A percentile compares a stretch with the other conserved stretches of the same genome.
These are phyloP conservation scores for Nakazawaea wickerhamii DNA, from an alignment of 805 yeast species.

Conservation along the genomic window DNA sequence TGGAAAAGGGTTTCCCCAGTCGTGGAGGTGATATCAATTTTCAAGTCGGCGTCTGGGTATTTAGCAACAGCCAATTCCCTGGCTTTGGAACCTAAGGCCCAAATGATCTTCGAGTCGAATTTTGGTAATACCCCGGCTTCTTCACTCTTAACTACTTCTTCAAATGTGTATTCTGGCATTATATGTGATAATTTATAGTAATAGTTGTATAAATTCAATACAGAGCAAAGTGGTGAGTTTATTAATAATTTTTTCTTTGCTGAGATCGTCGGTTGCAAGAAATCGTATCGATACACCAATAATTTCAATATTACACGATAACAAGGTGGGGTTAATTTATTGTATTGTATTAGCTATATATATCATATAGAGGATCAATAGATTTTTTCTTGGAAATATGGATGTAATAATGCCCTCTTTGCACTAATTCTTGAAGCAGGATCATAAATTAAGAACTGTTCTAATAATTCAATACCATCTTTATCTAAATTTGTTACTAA, in stretches of 20 bases:
- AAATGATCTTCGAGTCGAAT: slow-evolving; percentile 34
- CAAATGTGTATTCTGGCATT: neutral
- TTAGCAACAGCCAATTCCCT: slow-evolving; percentile 27
- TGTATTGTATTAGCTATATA: too few species aligned
- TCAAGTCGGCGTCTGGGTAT: slow-evolving; percentile 27
- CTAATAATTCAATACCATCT: slow-evolving; percentile 80
- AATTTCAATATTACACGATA: too few species aligned
- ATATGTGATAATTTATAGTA: neutral
- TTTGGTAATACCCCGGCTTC: neutral
- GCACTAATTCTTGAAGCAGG: slow-evolving; percentile 94
- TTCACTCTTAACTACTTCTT: neutral
- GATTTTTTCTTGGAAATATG: slow-evolving; percentile 65
- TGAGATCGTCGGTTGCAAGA: too few species aligned
- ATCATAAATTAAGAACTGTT: slow-evolving; percentile 77
- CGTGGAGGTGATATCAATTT: slow-evolving; percentile 42
- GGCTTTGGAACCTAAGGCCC: slow-evolving; percentile 39
- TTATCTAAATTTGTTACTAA: slow-evolving; percentile 75
- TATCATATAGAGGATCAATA: neutral
- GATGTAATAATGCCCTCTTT: slow-evolving; percentile 84
- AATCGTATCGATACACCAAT: too few species aligned
- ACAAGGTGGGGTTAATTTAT: too few species aligned
- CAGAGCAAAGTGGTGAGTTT: too few species aligned
- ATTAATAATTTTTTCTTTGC: too few species aligned
- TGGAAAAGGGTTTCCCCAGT: slow-evolving; percentile 45
- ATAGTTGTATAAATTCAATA: neutral